These are phyloP conservation scores for Patellaria atrata DNA, from an alignment of 495 filamentous ascomycete genomes.

Conservation along the genomic window DNA sequence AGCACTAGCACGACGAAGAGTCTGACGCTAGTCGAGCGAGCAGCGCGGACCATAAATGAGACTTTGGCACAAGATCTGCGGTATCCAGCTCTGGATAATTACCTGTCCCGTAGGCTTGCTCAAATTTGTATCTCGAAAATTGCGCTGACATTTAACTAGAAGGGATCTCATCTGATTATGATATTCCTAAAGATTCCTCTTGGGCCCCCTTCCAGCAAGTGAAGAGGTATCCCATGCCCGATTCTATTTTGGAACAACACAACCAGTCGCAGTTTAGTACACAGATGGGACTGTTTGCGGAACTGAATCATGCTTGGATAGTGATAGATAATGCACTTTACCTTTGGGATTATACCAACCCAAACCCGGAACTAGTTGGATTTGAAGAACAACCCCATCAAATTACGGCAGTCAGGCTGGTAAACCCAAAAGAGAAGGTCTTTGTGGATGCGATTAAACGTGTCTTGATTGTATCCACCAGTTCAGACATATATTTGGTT, in stretches of 20 bases:
- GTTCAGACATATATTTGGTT: conserved; percentile 64
- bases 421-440: conserved; percentile 61
- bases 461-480: conserved; percentile 78
- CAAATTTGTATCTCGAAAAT: no score
- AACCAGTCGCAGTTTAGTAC: conserved; percentile 72
- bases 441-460: conserved; percentile 75
- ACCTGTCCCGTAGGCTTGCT: conserved; percentile 75
- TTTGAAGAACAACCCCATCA: conserved; percentile 77
- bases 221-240: conserved; percentile 71
- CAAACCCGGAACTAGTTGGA: conserved; percentile 75
- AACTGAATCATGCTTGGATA: conserved; percentile 88
- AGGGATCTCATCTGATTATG: conserved; percentile 83
- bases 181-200: conserved; percentile 46
- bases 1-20: conserved; percentile 28
- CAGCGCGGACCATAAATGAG: conserved; percentile 70
- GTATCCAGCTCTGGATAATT: conserved; percentile 82
- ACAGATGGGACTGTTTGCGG: conserved; percentile 82
- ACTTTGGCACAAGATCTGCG: conserved; percentile 56
- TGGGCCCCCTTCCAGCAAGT: conserved; percentile 84
- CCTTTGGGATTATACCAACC: conserved; percentile 90
- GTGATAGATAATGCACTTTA: conserved; percentile 91
- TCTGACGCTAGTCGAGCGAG: conserved; percentile 58
- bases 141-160: conserved; percentile 45
- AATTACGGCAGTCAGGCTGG: conserved; percentile 73
- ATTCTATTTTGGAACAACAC: conserved; percentile 76